Evolutionary conservation across 371 early-diverging fungal genomes (phyloP).

Genomic region (Rhizopus stolonifer): DNA sequence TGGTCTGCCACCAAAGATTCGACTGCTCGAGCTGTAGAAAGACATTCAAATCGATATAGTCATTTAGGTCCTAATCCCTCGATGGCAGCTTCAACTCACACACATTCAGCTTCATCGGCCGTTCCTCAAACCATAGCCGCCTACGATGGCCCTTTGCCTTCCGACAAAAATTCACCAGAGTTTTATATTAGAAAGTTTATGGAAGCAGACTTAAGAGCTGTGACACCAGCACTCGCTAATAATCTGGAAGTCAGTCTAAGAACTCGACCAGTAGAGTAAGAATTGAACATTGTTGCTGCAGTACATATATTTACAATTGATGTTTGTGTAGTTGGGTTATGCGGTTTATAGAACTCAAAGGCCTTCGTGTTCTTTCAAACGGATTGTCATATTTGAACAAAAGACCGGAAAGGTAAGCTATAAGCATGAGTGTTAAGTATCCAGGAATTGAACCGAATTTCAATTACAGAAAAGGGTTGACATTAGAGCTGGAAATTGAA

Average conservation of each 20-base stretch:
- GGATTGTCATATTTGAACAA: slow-evolving; percentile 53
- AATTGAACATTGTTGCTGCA: not conserved
- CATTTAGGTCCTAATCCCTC: slow-evolving; percentile 19
- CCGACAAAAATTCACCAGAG: slow-evolving; percentile 41
- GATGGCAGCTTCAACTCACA: slow-evolving; percentile 3
- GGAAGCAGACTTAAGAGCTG: slow-evolving; percentile 43
- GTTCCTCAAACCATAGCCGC: slow-evolving; percentile 10
- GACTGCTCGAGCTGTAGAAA: slow-evolving; percentile 40
- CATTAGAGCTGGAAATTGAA: slow-evolving; percentile 67
- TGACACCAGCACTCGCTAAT: slow-evolving; percentile 37
- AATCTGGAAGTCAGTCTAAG: slow-evolving; percentile 47
- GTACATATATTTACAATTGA: not conserved
- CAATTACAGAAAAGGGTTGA: slow-evolving; percentile 51
- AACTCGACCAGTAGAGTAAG: slow-evolving; percentile 47
- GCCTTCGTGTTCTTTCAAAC: slow-evolving; percentile 58
- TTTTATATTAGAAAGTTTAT: slow-evolving; percentile 46
- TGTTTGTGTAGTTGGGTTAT: slow-evolving; percentile 45
- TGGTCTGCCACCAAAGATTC: slow-evolving; percentile 41
- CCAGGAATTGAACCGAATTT: not conserved
- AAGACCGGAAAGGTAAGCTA: slow-evolving; percentile 24
- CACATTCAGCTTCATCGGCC: not conserved
- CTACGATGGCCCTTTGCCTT: slow-evolving; percentile 18
- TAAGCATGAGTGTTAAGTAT: too few relatives aligned
- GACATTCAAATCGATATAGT: slow-evolving; percentile 23
- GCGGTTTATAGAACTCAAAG: slow-evolving; percentile 69